These are phyloP conservation scores for Maudiozyma bulderi DNA, from an alignment of 805 yeast species.

Conservation along the genomic window DNA sequence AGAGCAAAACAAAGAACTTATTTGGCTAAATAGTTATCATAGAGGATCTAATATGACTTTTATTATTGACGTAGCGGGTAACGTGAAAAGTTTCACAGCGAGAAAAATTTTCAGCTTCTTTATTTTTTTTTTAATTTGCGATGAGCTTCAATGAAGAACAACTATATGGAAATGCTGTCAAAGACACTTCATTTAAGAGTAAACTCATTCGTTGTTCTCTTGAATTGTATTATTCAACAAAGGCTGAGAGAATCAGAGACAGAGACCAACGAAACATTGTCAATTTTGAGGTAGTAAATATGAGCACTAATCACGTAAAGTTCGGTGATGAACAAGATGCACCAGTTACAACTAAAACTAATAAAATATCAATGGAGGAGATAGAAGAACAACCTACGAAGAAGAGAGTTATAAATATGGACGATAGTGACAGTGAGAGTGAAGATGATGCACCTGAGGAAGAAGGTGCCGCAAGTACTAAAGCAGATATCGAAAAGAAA, in stretches of 20 bases:
- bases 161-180: no score
- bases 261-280: no score
- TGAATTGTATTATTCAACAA: no score
- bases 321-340: conserved; percentile 19
- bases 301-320: conserved; percentile 12
- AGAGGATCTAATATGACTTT: not conserved
- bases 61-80: not conserved
- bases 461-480: conserved; percentile 29
- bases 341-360: conserved; percentile 1
- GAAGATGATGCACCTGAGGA: conserved; percentile 47
- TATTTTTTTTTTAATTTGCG: not conserved
- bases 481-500: conserved; percentile 17
- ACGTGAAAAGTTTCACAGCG: not conserved
- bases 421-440: conserved; percentile 18
- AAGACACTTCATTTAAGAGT: no score
- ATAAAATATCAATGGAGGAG: conserved; percentile 1
- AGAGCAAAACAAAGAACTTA: not conserved
- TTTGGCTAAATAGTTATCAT: not conserved
- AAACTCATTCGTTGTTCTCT: no score
- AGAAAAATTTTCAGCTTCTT: not conserved
- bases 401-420: conserved; percentile 1
- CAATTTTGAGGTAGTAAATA: not conserved
- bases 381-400: not conserved
- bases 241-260: no score
- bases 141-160: no score